Conservation (phyloP, 2,329 filamentous ascomycete genomes). For the Aspergillus tamarii region DNA sequence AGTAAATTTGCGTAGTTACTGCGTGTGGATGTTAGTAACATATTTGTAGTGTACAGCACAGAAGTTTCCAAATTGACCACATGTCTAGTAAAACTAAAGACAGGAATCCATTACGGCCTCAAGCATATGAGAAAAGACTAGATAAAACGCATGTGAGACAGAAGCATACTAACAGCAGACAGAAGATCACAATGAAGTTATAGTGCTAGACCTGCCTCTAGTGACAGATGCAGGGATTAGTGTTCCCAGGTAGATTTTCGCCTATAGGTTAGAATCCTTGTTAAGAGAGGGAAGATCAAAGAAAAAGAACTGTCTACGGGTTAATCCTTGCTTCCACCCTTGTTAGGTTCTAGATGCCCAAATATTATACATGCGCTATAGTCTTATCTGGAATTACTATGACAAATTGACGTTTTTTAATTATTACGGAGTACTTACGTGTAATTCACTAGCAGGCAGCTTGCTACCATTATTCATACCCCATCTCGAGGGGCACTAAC, state of each 20-base stretch:
- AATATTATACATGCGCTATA: neutral
- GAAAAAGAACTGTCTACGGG: neutral
- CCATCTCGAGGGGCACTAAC: neutral
- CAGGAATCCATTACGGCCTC: neutral
- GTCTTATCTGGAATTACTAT: neutral
- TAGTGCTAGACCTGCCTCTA: neutral
- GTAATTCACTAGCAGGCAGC: neutral
- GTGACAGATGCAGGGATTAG: neutral
- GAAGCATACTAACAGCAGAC: neutral
- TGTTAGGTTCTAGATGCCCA: neutral
- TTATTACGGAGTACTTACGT: neutral
- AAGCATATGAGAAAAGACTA: neutral
- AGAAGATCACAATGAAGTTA: neutral
- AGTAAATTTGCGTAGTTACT: neutral
- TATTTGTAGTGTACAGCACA: neutral
- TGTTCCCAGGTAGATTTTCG: neutral
- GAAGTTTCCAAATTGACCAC: neutral
- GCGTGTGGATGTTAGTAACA: neutral
- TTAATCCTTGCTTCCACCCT: neutral
- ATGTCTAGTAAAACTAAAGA: neutral
- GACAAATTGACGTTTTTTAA: neutral
- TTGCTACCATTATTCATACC: neutral
- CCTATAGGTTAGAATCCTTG: neutral
- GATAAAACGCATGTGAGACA: neutral
- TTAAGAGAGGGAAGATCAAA: neutral